Conservation (phyloP, 1,139 yeast species). For the Groenewaldozyma auringiensis region DNA sequence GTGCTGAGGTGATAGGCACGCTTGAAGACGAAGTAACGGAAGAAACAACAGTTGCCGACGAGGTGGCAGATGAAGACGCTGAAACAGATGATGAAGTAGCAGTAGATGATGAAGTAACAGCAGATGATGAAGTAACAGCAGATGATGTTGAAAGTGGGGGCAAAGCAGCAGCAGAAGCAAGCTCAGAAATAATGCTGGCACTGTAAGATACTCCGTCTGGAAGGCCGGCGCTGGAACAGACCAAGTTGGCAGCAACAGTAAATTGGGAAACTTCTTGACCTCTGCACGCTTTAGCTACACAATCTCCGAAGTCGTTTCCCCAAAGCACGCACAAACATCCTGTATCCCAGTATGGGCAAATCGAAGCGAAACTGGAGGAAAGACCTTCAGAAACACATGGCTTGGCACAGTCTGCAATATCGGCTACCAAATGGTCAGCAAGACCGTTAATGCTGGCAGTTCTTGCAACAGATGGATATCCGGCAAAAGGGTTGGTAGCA, state of each 20-base stretch:
- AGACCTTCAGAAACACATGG: slow-evolving; percentile 26
- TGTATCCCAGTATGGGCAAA: slow-evolving; percentile 49
- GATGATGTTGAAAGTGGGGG: too few species aligned
- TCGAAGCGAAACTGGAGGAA: too few species aligned
- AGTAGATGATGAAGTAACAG: slow-evolving; percentile 24
- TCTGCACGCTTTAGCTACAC: slow-evolving; percentile 38
- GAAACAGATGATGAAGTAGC: slow-evolving; percentile 9
- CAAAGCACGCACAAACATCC: slow-evolving; percentile 49
- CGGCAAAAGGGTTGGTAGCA: slow-evolving; percentile 15
- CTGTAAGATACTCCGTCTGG: too few species aligned
- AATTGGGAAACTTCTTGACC: slow-evolving; percentile 38
- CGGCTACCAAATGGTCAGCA: slow-evolving; percentile 41
- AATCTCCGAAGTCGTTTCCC: slow-evolving; percentile 41
- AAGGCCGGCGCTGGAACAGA: too few species aligned
- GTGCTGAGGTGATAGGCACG: slow-evolving; percentile 7
- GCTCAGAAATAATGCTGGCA: too few species aligned
- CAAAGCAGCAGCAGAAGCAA: too few species aligned
- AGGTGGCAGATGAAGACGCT: slow-evolving; percentile 6
- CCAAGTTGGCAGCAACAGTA: too few species aligned
- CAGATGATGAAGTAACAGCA: slow-evolving; percentile 38
- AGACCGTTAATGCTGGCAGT: slow-evolving; percentile 47
- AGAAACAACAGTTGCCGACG: neutral
- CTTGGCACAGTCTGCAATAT: slow-evolving; percentile 41
- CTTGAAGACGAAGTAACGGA: slow-evolving; percentile 10
- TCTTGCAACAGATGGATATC: slow-evolving; percentile 43